phyloP scores from a whole-genome alignment of 2,329 filamentous ascomycete genomes.

The Cryphonectria naterciae region DNA sequence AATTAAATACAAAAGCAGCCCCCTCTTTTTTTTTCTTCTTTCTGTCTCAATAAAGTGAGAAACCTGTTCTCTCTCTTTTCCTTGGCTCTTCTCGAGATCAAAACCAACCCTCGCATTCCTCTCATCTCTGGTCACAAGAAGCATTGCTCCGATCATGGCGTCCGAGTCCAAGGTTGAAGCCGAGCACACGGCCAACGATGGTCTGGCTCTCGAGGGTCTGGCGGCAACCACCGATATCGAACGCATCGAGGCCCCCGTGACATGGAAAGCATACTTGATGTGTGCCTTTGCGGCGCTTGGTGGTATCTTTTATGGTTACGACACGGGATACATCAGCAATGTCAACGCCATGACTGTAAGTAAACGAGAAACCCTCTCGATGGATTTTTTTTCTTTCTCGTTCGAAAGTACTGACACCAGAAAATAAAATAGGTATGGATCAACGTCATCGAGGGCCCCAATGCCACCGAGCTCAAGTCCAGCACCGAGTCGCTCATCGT shows the following conservation, averaged over 20 bases:
- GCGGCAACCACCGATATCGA: constrained; percentile 55
- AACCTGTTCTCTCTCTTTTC: neutral
- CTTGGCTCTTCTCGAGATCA: neutral
- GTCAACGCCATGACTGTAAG: constrained; percentile 34
- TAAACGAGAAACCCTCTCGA: neutral
- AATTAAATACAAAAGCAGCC: neutral
- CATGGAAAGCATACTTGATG: constrained; percentile 64
- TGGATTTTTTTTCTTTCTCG: neutral
- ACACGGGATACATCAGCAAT: constrained; percentile 61
- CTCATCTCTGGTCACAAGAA: neutral
- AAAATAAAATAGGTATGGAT: constrained; percentile 37
- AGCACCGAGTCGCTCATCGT: constrained; percentile 54
- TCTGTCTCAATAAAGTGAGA: neutral
- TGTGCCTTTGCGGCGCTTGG: constrained; percentile 65
- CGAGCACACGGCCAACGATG: constrained; percentile 5
- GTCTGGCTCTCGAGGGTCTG: constrained; percentile 37
- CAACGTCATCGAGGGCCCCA: constrained; percentile 41
- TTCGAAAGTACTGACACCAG: neutral
- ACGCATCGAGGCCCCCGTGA: constrained; percentile 70
- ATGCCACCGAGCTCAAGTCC: constrained; percentile 33
- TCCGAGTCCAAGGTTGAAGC: constrained; percentile 20
- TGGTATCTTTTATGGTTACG: constrained; percentile 64
- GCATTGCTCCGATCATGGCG: constrained; percentile 22
- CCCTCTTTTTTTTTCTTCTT: neutral
- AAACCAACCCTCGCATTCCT: neutral